A percentile compares a stretch with the other conserved stretches of the same genome.
These are phyloP conservation scores for Byssoonygena ceratinophila DNA, from an alignment of 2,329 filamentous ascomycete species.

Conservation along the genomic window DNA sequence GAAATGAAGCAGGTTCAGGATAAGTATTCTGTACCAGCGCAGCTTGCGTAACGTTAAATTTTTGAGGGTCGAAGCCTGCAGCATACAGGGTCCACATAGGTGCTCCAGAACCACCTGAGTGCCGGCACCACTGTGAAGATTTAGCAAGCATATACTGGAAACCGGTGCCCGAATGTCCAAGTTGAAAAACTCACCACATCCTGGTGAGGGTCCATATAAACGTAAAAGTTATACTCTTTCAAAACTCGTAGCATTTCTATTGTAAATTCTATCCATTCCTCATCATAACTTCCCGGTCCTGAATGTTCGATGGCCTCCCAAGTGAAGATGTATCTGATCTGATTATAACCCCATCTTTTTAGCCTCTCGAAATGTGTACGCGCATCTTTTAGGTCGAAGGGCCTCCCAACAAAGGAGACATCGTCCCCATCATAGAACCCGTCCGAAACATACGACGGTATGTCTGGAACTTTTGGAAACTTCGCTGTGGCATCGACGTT, in stretches of 20 bases:
- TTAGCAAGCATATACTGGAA: slow-evolving; percentile 1
- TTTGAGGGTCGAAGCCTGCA: slow-evolving; percentile 75
- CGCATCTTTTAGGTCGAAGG: slow-evolving; percentile 73
- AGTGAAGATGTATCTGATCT: slow-evolving; percentile 90
- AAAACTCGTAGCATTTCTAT: slow-evolving; percentile 73
- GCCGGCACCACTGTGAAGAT: slow-evolving; percentile 67
- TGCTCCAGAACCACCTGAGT: slow-evolving; percentile 86
- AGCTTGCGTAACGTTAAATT: slow-evolving; percentile 76
- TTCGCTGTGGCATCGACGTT: slow-evolving; percentile 89
- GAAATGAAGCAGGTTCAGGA: slow-evolving; percentile 70
- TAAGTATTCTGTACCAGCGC: slow-evolving; percentile 93
- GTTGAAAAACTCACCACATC: slow-evolving; percentile 56
- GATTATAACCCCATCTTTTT: slow-evolving; percentile 87
- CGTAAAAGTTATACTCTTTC: slow-evolving; percentile 83
- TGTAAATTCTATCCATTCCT: slow-evolving; percentile 85
- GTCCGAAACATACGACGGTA: slow-evolving; percentile 66
- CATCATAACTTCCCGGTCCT: slow-evolving; percentile 84
- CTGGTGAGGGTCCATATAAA: slow-evolving; percentile 98
- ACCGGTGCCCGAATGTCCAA: background rate
- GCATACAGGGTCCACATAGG: slow-evolving; percentile 98
- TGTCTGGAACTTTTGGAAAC: slow-evolving; percentile 67
- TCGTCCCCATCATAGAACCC: slow-evolving; percentile 88
- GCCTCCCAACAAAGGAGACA: slow-evolving; percentile 77
- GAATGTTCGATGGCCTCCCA: slow-evolving; percentile 97
- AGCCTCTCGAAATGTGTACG: slow-evolving; percentile 76